phyloP scores from a whole-genome alignment of 1,284 basidiomycete species.

The Coniophora puteana region DNA sequence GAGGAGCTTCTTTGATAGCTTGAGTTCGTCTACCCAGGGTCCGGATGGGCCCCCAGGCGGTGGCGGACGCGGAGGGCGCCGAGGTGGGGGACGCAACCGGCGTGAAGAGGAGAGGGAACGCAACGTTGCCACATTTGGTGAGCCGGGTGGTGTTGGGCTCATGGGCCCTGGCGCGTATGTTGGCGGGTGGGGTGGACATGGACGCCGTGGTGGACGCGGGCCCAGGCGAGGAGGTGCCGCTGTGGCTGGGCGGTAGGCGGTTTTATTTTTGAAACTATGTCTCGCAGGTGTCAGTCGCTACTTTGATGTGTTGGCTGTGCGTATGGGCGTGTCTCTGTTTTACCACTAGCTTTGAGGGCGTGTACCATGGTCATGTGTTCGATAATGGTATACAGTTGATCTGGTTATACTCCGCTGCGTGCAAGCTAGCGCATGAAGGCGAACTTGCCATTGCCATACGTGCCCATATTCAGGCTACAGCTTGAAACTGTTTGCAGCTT shows the following conservation, averaged over 20 bases:
- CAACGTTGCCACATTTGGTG: slow-evolving; percentile 80
- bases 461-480: too few species aligned
- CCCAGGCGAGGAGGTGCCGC: slow-evolving; percentile 32
- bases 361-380: too few species aligned
- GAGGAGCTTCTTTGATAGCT: slow-evolving; percentile 75
- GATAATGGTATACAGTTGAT: too few species aligned
- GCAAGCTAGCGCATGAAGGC: too few species aligned
- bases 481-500: too few species aligned
- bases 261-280: too few species aligned
- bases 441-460: too few species aligned
- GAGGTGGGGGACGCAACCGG: slow-evolving; percentile 57
- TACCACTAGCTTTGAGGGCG: too few species aligned
- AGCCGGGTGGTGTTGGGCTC: slow-evolving; percentile 70
- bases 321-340: too few species aligned
- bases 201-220: slow-evolving; percentile 42
- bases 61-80: slow-evolving; percentile 41
- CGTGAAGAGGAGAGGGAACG: slow-evolving; percentile 75
- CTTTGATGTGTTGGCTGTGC: too few species aligned
- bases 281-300: too few species aligned
- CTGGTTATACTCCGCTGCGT: too few species aligned
- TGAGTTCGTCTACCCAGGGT: slow-evolving; percentile 53
- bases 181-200: slow-evolving; percentile 49
- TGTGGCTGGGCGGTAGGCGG: slow-evolving; percentile 25
- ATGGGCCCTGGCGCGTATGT: slow-evolving; percentile 64
- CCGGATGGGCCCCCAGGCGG: slow-evolving; percentile 27